Evolutionary conservation across 2,329 filamentous ascomycete genomes (phyloP), one percentile per base, ranked within the genome.

Genomic region (Malbranchea zuffiana): DNA sequence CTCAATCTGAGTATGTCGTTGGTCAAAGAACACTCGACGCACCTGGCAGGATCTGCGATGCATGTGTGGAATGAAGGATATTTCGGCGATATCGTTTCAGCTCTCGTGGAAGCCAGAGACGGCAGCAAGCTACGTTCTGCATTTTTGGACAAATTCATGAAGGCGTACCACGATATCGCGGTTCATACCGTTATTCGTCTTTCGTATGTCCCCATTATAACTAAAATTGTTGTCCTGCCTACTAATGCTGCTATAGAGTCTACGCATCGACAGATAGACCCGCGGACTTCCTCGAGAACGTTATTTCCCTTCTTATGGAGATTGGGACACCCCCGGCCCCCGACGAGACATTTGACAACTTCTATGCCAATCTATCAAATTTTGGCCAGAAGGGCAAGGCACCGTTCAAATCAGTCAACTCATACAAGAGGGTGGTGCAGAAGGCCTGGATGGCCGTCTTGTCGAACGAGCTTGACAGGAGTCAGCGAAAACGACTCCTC

Each of bases 401-500:
- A 47, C 62, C 70, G 11, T 63, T 87, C 8, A 67, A 68, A 31
- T 82, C 79, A 2, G 61, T 80, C 5, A 69, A 69, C 10, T 72
- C 80, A 41, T 82, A 87, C 62, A 88, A 82, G 61, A 81, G 75
- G 51, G 75, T 78, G 48, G 84, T 82, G 0, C 86, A 95, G 55
- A 80, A 85, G 41, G 82, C 85, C 3, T 96, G 88, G 88, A 64
- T 94, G 12, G 72, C 80, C 3, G 60, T 94, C 15, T 75, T 96
- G 53, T 72, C 71, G 13, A 61, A 39, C 65, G 78, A 39, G 3
- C 68, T 86, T 33, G 74, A 69, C 32, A 76, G 78, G 44, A 72
- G 80, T 11, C 81, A 93, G 55, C 78, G 82, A 35, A 96, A 96
- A 57, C 67, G 68, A 32, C 70, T 94, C 2, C 69, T 98, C 32